These are phyloP conservation scores for Amanita fuliginea DNA, from an alignment of 768 basidiomycete species.

Conservation along the genomic window DNA sequence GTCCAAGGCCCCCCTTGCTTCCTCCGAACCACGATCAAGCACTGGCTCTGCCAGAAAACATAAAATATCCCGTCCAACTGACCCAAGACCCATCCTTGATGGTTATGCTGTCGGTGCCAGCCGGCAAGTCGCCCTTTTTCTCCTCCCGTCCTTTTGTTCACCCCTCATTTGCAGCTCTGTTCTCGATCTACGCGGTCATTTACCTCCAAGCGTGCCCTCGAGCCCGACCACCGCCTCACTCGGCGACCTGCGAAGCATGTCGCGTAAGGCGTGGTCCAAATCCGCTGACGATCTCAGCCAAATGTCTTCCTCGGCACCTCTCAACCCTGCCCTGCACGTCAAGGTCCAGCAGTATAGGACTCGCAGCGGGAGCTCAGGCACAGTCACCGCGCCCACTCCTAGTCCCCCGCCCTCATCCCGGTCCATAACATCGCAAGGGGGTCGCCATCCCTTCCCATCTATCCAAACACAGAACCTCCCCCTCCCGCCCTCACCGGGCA, in stretches of 20 bases:
- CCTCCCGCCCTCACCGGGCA: slow-evolving; percentile 22
- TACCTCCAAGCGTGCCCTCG: slow-evolving; percentile 26
- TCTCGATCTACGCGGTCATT: slow-evolving; percentile 28
- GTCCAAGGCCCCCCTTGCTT: slow-evolving; percentile 28
- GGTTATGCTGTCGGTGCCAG: slow-evolving; percentile 34
- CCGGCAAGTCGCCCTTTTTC: slow-evolving; percentile 25
- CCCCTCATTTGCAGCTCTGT: slow-evolving; percentile 32
- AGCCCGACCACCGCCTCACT: slow-evolving; percentile 25
- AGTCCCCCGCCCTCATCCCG: slow-evolving; percentile 19
- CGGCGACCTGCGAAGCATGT: slow-evolving; percentile 61
- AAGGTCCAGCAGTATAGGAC: slow-evolving; percentile 57
- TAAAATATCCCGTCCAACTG: slow-evolving; percentile 79
- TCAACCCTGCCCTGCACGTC: slow-evolving; percentile 40
- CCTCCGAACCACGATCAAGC: slow-evolving; percentile 38
- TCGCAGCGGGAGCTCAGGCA: slow-evolving; percentile 45
- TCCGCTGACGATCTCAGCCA: slow-evolving; percentile 72
- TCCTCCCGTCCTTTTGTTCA: slow-evolving; percentile 36
- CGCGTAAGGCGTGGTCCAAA: slow-evolving; percentile 66
- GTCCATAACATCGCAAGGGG: slow-evolving; percentile 15
- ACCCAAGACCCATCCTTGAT: slow-evolving; percentile 68
- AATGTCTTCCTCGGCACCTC: slow-evolving; percentile 25
- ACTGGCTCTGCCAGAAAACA: slow-evolving; percentile 40
- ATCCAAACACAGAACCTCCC: slow-evolving; percentile 14
- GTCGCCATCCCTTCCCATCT: slow-evolving; percentile 31
- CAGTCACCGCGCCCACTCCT: slow-evolving; percentile 23